These are phyloP conservation scores for Phytophthora hybrid DNA, from an alignment of 352 stramenopile genomes.

Conservation along the genomic window DNA sequence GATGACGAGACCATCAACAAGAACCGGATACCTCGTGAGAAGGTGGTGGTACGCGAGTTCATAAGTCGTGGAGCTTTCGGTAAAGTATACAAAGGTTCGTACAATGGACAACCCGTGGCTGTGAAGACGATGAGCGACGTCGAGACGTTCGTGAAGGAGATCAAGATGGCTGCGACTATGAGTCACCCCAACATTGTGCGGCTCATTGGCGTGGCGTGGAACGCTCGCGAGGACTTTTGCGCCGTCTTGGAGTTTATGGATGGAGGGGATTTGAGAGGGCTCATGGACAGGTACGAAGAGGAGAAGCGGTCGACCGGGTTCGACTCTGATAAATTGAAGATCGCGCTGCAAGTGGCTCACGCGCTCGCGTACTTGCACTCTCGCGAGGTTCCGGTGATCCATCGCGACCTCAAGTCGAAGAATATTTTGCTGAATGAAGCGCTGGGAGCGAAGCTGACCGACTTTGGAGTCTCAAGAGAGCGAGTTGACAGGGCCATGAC, in stretches of 20 bases:
- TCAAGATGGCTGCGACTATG: slow-evolving; percentile 64
- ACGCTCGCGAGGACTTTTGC: slow-evolving; percentile 47
- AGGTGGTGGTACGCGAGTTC: slow-evolving; percentile 52
- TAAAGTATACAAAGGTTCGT: slow-evolving; percentile 61
- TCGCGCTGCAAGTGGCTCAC: slow-evolving; percentile 52
- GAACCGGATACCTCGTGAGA: slow-evolving; percentile 62
- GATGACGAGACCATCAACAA: slow-evolving; percentile 46
- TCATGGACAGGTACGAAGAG: slow-evolving; percentile 66
- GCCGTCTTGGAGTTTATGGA: slow-evolving; percentile 55
- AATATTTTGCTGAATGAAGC: no score
- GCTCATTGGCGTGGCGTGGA: slow-evolving; percentile 66
- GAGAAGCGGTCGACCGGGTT: slow-evolving; percentile 44
- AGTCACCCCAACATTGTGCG: slow-evolving; percentile 48
- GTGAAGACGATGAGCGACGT: slow-evolving; percentile 73
- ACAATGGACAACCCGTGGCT: slow-evolving; percentile 57
- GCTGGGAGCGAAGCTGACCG: no score
- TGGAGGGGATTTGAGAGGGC: slow-evolving; percentile 35
- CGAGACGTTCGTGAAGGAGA: slow-evolving; percentile 69
- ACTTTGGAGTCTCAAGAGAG: no score
- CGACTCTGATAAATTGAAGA: slow-evolving; percentile 45
- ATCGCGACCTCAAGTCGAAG: not conserved
- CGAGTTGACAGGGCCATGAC: no score
- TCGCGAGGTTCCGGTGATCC: slow-evolving; percentile 39
- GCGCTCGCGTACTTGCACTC: slow-evolving; percentile 57
- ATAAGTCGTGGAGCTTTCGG: slow-evolving; percentile 70